Evolutionary conservation across 2,329 filamentous ascomycete genomes (phyloP), one percentile per base, ranked within the genome.

Genomic region (Colletotrichum caudatum): DNA sequence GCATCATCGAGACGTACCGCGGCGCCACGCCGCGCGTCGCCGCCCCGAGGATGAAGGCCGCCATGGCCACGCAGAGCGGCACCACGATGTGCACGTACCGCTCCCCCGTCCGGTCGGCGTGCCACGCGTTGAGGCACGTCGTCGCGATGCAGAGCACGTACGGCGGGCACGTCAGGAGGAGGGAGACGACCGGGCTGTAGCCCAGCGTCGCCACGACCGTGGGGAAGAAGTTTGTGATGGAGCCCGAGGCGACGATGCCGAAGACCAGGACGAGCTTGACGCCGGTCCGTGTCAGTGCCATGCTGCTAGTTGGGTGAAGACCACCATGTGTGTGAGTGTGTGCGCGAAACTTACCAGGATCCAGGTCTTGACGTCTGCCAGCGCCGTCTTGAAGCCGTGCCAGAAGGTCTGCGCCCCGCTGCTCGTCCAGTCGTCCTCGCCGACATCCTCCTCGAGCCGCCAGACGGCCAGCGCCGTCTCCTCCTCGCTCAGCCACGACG

Each of bases 51-150:
- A 94, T 91, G 80, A 92, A 94, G 4, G 90, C 88, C 0, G 82
- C 81, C 4, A 93, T 84, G 18, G 89, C 88, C 53, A 93, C 82
- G 68, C 84, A 86, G 16, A 93, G 83, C 0, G 92, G 91, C 1
- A 89, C 67, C 0, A 85, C 84, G 71, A 94, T 86, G 79, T 94
- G 92, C 78, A 88, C 89, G 79, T 90, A 94, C 6, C 92, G 87
- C 80, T 94, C 92, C 26, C 91, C 90, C 0, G 90, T 92, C 53
- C 85, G 86, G 78, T 94, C 92, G 20, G 92, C 91, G 78, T 93
- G 91, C 85, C 89, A 90, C 5, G 92, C 89, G 74, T 93, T 93
- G 54, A 85, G 68, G 74, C 90, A 89, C 1, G 90, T 88, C 0
- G 87, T 89, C 54, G 92, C 85, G 41, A 90, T 85, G 60, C 85